A percentile compares a stretch with the other conserved stretches of the same genome.
Conservation (phyloP, 2,329 filamentous ascomycete species). For the Bipolaris gigantea region DNA sequence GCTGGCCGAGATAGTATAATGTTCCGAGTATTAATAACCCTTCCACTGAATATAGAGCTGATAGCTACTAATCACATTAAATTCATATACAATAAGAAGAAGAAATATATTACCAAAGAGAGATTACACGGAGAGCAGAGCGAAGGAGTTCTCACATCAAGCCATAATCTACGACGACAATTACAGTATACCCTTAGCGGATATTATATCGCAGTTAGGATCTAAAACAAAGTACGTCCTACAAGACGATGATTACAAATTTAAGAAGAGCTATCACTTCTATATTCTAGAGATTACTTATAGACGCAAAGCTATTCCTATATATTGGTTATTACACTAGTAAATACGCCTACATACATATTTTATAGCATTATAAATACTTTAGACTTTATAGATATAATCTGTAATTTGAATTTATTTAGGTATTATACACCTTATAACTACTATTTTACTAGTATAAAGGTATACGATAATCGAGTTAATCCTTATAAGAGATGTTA, state of each 20-base stretch:
- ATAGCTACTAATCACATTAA: not conserved
- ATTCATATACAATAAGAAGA: not conserved
- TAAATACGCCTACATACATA: not conserved
- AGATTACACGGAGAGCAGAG: not conserved
- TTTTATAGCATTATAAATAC: not conserved
- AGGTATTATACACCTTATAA: not conserved
- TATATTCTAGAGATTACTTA: not conserved
- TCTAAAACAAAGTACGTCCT: not conserved
- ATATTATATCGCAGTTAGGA: not conserved
- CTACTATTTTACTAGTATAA: not conserved
- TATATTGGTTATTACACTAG: not conserved
- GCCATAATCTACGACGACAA: not conserved
- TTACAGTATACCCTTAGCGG: not conserved
- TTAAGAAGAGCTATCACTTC: not conserved
- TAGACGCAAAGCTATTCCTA: not conserved
- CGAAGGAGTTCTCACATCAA: not conserved
- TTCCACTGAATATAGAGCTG: not conserved
- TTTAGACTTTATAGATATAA: not conserved
- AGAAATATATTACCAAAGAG: not conserved
- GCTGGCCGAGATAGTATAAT: not conserved
- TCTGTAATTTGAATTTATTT: not conserved
- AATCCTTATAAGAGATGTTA: not conserved
- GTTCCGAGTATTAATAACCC: not conserved
- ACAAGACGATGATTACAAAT: not conserved
- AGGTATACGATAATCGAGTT: not conserved